Evolutionary conservation across 441 rosid species (phyloP).

Genomic region (Capsella rubella): DNA sequence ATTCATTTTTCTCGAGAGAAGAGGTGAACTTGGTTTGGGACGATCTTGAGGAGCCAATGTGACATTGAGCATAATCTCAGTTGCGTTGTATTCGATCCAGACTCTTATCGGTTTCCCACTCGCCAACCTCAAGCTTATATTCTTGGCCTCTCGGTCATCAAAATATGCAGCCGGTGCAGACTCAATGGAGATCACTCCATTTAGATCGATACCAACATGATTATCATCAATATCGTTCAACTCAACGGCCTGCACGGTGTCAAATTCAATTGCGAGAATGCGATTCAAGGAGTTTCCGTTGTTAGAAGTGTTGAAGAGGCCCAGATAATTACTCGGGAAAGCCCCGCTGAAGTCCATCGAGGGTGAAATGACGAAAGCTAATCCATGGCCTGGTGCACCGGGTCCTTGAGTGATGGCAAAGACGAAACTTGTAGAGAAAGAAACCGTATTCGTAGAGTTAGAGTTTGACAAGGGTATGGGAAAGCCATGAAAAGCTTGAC

Average conservation of each 20-base stretch:
- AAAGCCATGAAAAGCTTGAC: constrained; percentile 44
- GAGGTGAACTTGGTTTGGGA: constrained; percentile 30
- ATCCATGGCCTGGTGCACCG: constrained; percentile 41
- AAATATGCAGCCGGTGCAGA: constrained; percentile 41
- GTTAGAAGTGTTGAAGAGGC: constrained; percentile 44
- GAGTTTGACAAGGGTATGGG: constrained; percentile 23
- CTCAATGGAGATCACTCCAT: constrained; percentile 31
- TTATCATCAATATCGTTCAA: constrained; percentile 41
- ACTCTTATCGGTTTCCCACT: constrained; percentile 36
- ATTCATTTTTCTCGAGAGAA: constrained; percentile 38
- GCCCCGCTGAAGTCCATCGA: constrained; percentile 28
- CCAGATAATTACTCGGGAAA: constrained; percentile 31
- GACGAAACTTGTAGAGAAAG: constrained; percentile 45
- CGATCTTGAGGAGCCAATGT: constrained; percentile 39
- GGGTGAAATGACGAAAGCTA: constrained; percentile 44
- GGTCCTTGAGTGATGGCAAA: constrained; percentile 34
- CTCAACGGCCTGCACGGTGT: constrained; percentile 38
- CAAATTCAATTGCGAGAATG: constrained; percentile 37
- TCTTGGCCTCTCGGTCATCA: constrained; percentile 36
- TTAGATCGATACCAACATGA: constrained; percentile 39
- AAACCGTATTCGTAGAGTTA: constrained; percentile 19
- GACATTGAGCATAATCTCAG: constrained; percentile 31
- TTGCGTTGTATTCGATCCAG: constrained; percentile 41
- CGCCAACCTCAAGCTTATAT: constrained; percentile 31
- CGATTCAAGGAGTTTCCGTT: constrained; percentile 39